These are phyloP conservation scores for Thamnidium elegans DNA, from an alignment of 192 early-diverging fungal genomes.

Conservation along the genomic window DNA sequence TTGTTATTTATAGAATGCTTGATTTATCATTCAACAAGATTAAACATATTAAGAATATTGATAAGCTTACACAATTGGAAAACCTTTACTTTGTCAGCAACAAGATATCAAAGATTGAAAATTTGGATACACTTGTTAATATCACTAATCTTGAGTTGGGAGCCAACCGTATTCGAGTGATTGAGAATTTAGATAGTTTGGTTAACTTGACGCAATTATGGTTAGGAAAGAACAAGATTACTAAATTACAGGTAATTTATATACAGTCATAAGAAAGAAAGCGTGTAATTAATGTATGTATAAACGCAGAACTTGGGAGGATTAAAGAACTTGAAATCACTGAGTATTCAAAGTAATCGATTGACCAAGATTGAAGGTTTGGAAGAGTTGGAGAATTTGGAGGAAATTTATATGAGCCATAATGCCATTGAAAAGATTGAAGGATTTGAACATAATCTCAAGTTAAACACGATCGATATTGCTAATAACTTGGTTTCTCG, in stretches of 20 bases:
- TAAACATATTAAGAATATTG: slow-evolving; percentile 69
- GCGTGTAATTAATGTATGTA: no score
- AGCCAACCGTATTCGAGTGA: slow-evolving; percentile 88
- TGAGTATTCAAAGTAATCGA: slow-evolving; percentile 88
- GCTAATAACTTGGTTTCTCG: slow-evolving; percentile 73
- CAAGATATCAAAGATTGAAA: slow-evolving; percentile 82
- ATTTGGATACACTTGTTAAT: slow-evolving; percentile 60
- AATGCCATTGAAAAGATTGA: slow-evolving; percentile 81
- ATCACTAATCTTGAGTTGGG: slow-evolving; percentile 90
- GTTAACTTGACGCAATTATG: slow-evolving; percentile 86
- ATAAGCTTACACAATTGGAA: slow-evolving; percentile 54
- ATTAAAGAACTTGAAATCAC: slow-evolving; percentile 62
- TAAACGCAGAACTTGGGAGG: slow-evolving; percentile 65
- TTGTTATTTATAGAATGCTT: slow-evolving; percentile 39
- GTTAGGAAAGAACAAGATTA: slow-evolving; percentile 98
- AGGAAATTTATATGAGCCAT: slow-evolving; percentile 92
- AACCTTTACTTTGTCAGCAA: slow-evolving; percentile 94
- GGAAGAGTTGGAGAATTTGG: slow-evolving; percentile 62
- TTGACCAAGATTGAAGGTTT: slow-evolving; percentile 74
- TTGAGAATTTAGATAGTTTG: slow-evolving; percentile 80
- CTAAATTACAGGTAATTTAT: no score
- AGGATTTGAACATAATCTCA: slow-evolving; percentile 73
- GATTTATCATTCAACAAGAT: slow-evolving; percentile 98
- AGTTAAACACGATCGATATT: slow-evolving; percentile 81
- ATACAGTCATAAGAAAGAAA: no score